Evolutionary conservation across 352 stramenopile species (phyloP).

Genomic region (Phytopythium chamaehyphon): DNA sequence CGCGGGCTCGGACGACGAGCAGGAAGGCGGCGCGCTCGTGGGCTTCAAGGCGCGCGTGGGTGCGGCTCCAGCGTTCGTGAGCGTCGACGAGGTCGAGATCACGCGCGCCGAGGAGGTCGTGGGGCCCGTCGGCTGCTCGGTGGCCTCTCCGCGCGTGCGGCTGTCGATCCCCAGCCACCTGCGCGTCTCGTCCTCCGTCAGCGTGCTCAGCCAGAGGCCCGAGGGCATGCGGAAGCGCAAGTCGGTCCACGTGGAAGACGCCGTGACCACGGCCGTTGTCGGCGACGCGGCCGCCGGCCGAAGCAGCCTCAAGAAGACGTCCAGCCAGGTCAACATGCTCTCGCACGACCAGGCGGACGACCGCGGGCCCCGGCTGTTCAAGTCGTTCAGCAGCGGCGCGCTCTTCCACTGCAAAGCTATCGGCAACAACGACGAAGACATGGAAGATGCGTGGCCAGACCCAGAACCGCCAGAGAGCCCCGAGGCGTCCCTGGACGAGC

Average conservation of each 20-base stretch:
- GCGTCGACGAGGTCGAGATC: conserved; percentile 65
- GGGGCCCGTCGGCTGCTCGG: conserved; percentile 3
- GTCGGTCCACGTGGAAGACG: conserved; percentile 53
- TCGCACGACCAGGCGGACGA: conserved; percentile 12
- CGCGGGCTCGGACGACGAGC: conserved; percentile 12
- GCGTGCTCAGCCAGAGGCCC: conserved; percentile 54
- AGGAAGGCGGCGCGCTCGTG: conserved; percentile 2
- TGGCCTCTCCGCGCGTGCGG: conserved; percentile 19
- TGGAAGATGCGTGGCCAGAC: conserved; percentile 31
- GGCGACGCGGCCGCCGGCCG: conserved; percentile 1
- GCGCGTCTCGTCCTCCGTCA: conserved; percentile 45
- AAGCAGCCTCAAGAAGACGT: conserved; percentile 62
- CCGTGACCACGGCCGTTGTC: conserved; percentile 6
- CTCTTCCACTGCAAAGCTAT: not conserved
- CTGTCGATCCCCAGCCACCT: conserved; percentile 60
- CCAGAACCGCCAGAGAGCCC: conserved; percentile 7
- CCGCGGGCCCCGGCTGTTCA: conserved; percentile 10
- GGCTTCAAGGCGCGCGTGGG: not conserved
- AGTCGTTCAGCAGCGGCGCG: conserved; percentile 18
- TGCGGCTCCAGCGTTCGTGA: conserved; percentile 22
- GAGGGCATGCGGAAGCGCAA: conserved; percentile 78
- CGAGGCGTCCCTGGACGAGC: conserved; percentile 1
- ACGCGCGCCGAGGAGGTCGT: conserved; percentile 27
- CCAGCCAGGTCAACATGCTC: conserved; percentile 62
- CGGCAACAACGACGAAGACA: conserved; percentile 36